phyloP scores from a whole-genome alignment of 495 filamentous ascomycete species.

The Thermochaetoides thermophila region DNA sequence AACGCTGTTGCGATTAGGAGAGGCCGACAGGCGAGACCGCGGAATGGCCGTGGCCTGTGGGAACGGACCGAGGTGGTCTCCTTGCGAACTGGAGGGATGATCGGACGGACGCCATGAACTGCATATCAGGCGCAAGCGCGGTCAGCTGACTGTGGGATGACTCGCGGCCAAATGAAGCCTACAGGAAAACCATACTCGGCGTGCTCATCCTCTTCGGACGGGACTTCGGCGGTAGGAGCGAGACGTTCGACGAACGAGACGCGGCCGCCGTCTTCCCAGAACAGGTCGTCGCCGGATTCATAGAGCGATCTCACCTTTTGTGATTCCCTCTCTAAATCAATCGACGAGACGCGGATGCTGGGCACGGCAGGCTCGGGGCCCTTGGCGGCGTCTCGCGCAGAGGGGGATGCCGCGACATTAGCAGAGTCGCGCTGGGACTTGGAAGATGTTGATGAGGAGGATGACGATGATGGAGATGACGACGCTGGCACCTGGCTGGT shows the following conservation, averaged over 20 bases:
- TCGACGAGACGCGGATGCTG: slow-evolving; percentile 45
- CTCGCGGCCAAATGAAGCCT: no score
- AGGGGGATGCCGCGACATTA: no score
- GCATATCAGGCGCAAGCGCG: background rate
- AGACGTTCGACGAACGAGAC: slow-evolving; percentile 27
- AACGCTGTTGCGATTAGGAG: slow-evolving; percentile 25
- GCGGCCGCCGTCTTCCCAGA: slow-evolving; percentile 42
- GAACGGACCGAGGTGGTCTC: slow-evolving; percentile 8
- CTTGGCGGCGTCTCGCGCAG: background rate
- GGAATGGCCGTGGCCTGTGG: slow-evolving; percentile 13
- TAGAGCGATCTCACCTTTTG: slow-evolving; percentile 87
- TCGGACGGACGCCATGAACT: slow-evolving; percentile 9
- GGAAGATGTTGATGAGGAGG: background rate
- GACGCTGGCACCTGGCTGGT: no score
- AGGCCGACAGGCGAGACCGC: slow-evolving; percentile 26
- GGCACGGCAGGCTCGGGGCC: slow-evolving; percentile 15
- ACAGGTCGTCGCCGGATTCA: slow-evolving; percentile 50
- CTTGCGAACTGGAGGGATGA: slow-evolving; percentile 7
- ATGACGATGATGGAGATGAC: no score
- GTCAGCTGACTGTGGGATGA: slow-evolving; percentile 3
- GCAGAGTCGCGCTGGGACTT: no score
- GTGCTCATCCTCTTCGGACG: slow-evolving; percentile 34
- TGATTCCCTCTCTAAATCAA: slow-evolving; percentile 74
- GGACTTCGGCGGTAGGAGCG: slow-evolving; percentile 33
- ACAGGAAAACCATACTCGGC: slow-evolving; percentile 40